phyloP scores from a whole-genome alignment of 306 rosid genomes.

The Acmispon strigosus region DNA sequence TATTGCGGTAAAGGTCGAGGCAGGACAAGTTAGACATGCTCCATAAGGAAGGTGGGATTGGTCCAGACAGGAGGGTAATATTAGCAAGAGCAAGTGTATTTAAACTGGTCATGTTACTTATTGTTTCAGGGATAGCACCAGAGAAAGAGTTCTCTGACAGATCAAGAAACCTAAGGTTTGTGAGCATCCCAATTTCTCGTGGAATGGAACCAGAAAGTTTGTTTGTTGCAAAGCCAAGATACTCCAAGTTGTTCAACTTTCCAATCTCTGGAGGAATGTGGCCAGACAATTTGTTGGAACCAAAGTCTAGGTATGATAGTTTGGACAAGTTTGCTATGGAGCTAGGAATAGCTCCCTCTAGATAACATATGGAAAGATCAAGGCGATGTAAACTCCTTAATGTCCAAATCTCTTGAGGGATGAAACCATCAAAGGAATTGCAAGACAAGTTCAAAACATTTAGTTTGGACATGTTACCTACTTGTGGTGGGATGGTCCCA shows the following conservation, averaged over 20 bases:
- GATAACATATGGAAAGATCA: neutral
- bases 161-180: neutral
- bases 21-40: conserved; percentile 7
- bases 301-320: conserved; percentile 14
- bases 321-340: conserved; percentile 28
- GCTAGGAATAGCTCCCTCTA: conserved; percentile 10
- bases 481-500: conserved; percentile 30
- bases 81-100: neutral
- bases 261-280: conserved; percentile 25
- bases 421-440: conserved; percentile 19
- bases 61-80: conserved; percentile 9
- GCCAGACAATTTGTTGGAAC: neutral
- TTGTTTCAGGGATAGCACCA: conserved; percentile 21
- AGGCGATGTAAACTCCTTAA: neutral
- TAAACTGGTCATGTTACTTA: conserved; percentile 17
- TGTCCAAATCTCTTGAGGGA: conserved; percentile 24
- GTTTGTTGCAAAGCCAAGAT: neutral
- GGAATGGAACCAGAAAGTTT: conserved; percentile 23
- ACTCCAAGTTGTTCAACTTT: conserved; percentile 5
- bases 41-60: conserved; percentile 24
- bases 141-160: neutral
- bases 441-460: conserved; percentile 9
- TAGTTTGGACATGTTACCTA: conserved; percentile 13
- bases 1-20: neutral
- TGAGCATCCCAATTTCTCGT: conserved; percentile 25